phyloP scores from a whole-genome alignment of 495 filamentous ascomycete genomes.

The Beverwykella pulmonaria region DNA sequence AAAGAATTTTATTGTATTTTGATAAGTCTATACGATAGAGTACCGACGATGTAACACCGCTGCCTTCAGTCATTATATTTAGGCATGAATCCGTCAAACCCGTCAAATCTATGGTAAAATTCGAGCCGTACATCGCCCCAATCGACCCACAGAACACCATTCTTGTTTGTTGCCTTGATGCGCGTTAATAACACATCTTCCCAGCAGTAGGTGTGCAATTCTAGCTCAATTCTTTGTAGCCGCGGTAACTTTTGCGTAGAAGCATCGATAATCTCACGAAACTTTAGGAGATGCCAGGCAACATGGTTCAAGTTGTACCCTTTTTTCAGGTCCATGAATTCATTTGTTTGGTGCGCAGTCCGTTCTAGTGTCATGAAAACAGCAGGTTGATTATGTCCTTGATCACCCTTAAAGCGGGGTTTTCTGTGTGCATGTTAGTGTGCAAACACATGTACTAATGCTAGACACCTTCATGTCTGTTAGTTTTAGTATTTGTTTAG shows the following conservation, averaged over 20 bases:
- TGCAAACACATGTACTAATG: background rate
- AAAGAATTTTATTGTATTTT: too few species aligned
- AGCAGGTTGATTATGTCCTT: background rate
- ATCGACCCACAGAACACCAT: background rate
- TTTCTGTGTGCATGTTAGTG: background rate
- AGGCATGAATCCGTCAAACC: too few species aligned
- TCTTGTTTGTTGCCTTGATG: background rate
- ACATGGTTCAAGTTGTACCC: background rate
- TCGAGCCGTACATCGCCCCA: background rate
- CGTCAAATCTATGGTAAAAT: background rate
- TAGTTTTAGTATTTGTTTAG: background rate
- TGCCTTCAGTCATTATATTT: too few species aligned
- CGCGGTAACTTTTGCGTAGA: background rate
- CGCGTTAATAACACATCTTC: background rate
- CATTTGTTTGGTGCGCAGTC: background rate
- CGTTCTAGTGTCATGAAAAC: constrained; percentile 6
- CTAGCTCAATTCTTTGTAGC: background rate
- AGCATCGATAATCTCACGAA: background rate
- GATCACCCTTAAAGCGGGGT: background rate
- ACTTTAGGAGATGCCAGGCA: background rate
- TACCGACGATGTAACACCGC: too few species aligned
- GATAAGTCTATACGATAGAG: too few species aligned
- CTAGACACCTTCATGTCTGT: background rate
- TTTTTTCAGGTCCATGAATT: background rate
- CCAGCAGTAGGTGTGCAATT: background rate